Base-by-base conservation (phyloP, 2,329 filamentous ascomycete genomes). In the Curvularia verruculosa region DNA sequence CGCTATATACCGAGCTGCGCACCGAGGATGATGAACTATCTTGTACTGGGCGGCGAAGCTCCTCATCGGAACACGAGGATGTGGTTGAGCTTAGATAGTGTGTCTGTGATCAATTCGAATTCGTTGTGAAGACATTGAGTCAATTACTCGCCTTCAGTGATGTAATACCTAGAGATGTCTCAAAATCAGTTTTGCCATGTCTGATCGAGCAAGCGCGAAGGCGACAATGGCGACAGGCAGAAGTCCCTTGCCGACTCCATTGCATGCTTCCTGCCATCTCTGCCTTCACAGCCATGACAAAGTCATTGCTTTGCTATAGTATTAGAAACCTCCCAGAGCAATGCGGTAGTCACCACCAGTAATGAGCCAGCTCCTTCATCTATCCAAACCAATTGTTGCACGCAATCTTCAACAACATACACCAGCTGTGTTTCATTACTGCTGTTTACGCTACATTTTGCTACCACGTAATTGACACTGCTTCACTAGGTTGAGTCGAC, bases 401-500 rank as follows among this genome's bases (percentile, higher is more conserved):
- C 26, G n/a, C n/a, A 19, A 28, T 18, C 5, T 12, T n/a, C 23
- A 39, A 26, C 34, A 43, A 43, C 49, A 37, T 56, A 26, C 49
- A 43, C 51, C 24, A 24, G 39, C 31, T 23, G 31, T 52, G 48
- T 34, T 34, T 51, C 49, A 31, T 57, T 56, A 44, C 52, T 51
- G 52, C 39, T 53, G 39, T 50, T 58, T 52, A 53, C 46, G 57
- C 52, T 57, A 57, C 52, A 54, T 66, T 60, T 62, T 56, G 58
- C 59, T 63, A 60, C 57, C 58, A 62, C 59, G 52, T 49, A 64
- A 56, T 63, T 62, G 66, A 60, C 59, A 65, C 43, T 57, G 55
- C 64, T 63, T 68, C 48, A 61, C 58, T 64, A 61, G 56, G 51
- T 63, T 67, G 62, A 57, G 56, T 19, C 41, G 54, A 56, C 54